Conservation (phyloP, 2,329 filamentous ascomycete genomes). For the Ophiostoma perfectum region DNA sequence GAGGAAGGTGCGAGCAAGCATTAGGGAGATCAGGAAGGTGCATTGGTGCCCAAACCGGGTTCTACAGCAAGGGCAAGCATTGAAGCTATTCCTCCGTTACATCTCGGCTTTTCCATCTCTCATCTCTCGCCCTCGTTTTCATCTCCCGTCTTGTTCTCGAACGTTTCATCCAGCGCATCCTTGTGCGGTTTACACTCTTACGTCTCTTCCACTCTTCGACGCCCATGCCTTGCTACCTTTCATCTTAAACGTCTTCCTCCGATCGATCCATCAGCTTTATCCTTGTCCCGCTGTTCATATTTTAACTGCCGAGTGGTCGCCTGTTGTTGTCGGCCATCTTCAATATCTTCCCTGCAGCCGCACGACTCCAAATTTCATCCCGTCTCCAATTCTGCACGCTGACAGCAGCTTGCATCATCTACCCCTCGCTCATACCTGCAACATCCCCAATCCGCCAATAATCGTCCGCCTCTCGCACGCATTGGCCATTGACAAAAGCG, state of each 20-base stretch:
- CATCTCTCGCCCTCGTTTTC: not conserved
- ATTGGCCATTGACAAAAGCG: not conserved
- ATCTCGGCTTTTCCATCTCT: not conserved
- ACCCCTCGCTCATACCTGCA: not conserved
- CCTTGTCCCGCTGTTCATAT: not conserved
- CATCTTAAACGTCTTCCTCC: not conserved
- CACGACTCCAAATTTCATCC: slow-evolving; percentile 6
- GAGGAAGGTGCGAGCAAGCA: slow-evolving; percentile 2
- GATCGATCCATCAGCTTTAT: not conserved
- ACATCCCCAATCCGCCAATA: not conserved
- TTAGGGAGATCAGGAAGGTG: slow-evolving; percentile 10
- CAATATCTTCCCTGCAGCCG: not conserved
- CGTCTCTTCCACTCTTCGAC: not conserved
- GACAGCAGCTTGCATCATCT: not conserved
- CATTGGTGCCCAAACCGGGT: slow-evolving; percentile 3
- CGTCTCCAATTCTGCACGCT: slow-evolving; percentile 8
- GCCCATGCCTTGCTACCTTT: not conserved
- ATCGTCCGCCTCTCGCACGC: too few species aligned
- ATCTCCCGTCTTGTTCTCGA: slow-evolving; percentile 1
- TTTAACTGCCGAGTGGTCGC: not conserved
- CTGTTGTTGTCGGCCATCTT: not conserved
- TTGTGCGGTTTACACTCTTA: slow-evolving; percentile 3
- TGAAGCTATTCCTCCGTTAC: not conserved
- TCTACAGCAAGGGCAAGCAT: not conserved
- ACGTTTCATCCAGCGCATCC: not conserved